Evolutionary conservation across 1,139 yeast genomes (phyloP).

Genomic region (Kurtzmaniella quercitrusa): DNA sequence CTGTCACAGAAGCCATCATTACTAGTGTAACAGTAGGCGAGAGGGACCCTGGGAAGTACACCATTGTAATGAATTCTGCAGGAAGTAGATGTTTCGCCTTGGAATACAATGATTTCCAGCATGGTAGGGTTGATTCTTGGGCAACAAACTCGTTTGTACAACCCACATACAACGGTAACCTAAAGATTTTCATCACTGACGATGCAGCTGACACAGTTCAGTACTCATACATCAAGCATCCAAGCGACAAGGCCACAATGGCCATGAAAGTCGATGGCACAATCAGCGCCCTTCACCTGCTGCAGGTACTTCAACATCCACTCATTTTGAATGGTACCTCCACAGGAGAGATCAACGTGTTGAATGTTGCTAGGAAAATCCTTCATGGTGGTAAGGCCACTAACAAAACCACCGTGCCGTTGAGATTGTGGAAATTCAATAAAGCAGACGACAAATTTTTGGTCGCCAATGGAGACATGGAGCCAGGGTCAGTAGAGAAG

Average conservation of each 20-base stretch:
- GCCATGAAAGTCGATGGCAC: slow-evolving; percentile 29
- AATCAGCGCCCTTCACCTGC: slow-evolving; percentile 23
- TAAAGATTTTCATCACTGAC: slow-evolving; percentile 22
- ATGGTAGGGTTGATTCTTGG: slow-evolving; percentile 24
- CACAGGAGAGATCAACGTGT: slow-evolving; percentile 48
- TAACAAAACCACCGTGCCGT: slow-evolving; percentile 27
- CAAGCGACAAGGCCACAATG: slow-evolving; percentile 31
- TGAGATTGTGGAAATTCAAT: slow-evolving; percentile 32
- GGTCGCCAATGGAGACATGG: slow-evolving; percentile 23
- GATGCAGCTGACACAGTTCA: slow-evolving; percentile 28
- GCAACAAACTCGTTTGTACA: slow-evolving; percentile 17
- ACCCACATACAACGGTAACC: slow-evolving; percentile 25
- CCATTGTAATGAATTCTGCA: slow-evolving; percentile 44
- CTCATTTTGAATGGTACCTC: slow-evolving; percentile 56
- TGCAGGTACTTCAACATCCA: slow-evolving; percentile 52
- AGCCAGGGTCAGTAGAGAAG: slow-evolving; percentile 25
- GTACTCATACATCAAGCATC: slow-evolving; percentile 26
- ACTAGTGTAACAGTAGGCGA: slow-evolving; percentile 39
- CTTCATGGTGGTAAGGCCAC: slow-evolving; percentile 29
- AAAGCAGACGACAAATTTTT: slow-evolving; percentile 12
- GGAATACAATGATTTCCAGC: slow-evolving; percentile 38
- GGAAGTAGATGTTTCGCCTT: slow-evolving; percentile 40
- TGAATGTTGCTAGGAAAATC: slow-evolving; percentile 35
- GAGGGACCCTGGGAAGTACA: slow-evolving; percentile 10
- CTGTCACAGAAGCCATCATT: slow-evolving; percentile 50